phyloP scores from a whole-genome alignment of 176 grass and related monocot species.

The Oryza punctata region DNA sequence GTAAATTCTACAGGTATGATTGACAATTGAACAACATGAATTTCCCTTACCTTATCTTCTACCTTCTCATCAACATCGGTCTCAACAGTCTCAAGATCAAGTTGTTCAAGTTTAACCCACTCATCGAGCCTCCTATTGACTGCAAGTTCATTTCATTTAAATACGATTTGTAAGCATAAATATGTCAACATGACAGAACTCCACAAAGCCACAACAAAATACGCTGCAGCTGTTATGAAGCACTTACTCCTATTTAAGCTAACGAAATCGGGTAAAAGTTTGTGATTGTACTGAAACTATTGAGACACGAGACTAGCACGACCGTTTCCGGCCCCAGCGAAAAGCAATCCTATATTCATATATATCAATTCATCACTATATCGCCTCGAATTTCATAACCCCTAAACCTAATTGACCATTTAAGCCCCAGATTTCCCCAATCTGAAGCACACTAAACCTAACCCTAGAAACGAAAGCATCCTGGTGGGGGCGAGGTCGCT shows the following conservation, averaged over 20 bases:
- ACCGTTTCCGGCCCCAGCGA: not conserved
- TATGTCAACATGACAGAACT: not conserved
- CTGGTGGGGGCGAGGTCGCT: conserved; percentile 21
- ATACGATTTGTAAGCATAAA: not conserved
- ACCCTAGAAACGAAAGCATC: conserved; percentile 42
- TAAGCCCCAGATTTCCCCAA: conserved; percentile 18
- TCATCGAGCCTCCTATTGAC: conserved; percentile 98
- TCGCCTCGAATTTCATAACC: not conserved
- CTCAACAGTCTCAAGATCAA: conserved; percentile 89
- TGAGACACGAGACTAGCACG: not conserved
- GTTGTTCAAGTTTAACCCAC: conserved; percentile 98
- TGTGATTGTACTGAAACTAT: conserved; percentile 7
- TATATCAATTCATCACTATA: conserved; percentile 31
- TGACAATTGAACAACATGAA: conserved; percentile 13
- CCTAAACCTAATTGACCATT: not conserved
- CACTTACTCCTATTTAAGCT: not conserved
- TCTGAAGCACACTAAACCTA: conserved; percentile 34
- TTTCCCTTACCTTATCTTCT: conserved; percentile 81
- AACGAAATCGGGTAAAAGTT: not conserved
- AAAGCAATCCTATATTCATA: not conserved
- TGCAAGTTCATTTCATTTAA: conserved; percentile 41
- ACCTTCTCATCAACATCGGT: conserved; percentile 96
- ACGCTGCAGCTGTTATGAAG: not conserved
- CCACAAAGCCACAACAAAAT: not conserved
- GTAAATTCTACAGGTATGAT: not conserved